Conservation (phyloP, 768 basidiomycete genomes). For the Tricholoma furcatifolium region DNA sequence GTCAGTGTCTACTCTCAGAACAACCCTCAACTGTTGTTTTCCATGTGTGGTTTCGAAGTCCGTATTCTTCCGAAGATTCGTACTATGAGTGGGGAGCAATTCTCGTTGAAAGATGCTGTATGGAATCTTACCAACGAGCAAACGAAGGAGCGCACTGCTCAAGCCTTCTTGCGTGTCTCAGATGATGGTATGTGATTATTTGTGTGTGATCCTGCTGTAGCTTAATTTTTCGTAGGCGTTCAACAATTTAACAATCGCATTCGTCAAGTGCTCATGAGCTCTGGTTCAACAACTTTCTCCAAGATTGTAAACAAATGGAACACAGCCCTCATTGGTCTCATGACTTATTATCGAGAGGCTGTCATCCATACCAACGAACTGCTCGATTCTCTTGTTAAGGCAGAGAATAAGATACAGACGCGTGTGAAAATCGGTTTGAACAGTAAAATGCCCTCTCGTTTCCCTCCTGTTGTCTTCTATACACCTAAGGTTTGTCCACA, state of each 20-base stretch:
- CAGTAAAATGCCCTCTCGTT: slow-evolving; percentile 99
- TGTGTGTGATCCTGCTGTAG: background rate
- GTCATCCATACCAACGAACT: slow-evolving; percentile 97
- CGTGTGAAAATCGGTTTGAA: slow-evolving; percentile 99
- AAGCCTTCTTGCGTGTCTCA: slow-evolving; percentile 96
- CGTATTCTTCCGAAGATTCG: slow-evolving; percentile 96
- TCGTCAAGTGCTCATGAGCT: slow-evolving; percentile 96
- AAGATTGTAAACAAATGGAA: slow-evolving; percentile 99
- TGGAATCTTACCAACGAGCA: slow-evolving; percentile 98
- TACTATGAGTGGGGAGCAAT: slow-evolving; percentile 94
- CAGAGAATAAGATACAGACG: slow-evolving; percentile 99
- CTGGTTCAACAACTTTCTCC: slow-evolving; percentile 96
- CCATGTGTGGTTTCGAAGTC: slow-evolving; percentile 99
- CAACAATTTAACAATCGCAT: slow-evolving; percentile 98
- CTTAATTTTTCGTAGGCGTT: slow-evolving; percentile 50
- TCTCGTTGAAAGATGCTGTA: slow-evolving; percentile 92
- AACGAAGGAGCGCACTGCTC: slow-evolving; percentile 95
- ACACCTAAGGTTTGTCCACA: slow-evolving; percentile 70
- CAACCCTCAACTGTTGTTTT: slow-evolving; percentile 96
- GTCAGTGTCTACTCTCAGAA: slow-evolving; percentile 97
- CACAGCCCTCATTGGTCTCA: slow-evolving; percentile 90
- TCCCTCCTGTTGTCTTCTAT: slow-evolving; percentile 96
- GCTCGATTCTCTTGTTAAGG: slow-evolving; percentile 94
- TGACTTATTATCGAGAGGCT: slow-evolving; percentile 98
- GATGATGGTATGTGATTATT: slow-evolving; percentile 67